Percentiles rank a stretch among this genome's conserved stretches.
Conservation (phyloP, 1,139 yeast genomes). For the Magnusiomyces paraingens region DNA sequence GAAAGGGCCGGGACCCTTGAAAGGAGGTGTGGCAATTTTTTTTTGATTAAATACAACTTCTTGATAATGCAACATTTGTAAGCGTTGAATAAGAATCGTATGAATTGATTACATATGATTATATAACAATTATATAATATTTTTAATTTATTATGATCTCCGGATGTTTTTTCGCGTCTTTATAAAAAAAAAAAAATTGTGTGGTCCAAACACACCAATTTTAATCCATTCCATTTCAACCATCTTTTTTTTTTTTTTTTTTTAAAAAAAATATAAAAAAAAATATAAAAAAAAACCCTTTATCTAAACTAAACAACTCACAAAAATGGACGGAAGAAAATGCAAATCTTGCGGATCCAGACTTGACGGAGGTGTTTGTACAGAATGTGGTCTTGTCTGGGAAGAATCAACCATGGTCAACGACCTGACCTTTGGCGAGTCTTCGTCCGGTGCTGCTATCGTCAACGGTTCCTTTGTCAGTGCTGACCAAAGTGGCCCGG, state of each 20-base stretch:
- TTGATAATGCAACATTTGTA: no score
- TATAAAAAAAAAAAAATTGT: background rate
- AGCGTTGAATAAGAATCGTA: no score
- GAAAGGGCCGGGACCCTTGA: no score
- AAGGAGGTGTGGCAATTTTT: no score
- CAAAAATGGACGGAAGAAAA: background rate
- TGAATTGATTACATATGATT: no score
- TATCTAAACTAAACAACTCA: background rate
- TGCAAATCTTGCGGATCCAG: constrained; percentile 10
- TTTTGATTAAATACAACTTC: no score
- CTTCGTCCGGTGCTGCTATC: constrained; percentile 87
- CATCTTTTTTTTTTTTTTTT: background rate
- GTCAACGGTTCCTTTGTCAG: constrained; percentile 93
- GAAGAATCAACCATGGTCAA: constrained; percentile 94
- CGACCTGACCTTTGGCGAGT: constrained; percentile 91
- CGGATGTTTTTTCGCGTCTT: no score
- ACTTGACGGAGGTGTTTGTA: constrained; percentile 49
- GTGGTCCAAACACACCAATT: background rate
- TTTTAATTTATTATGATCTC: no score
- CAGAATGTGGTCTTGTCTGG: constrained; percentile 74
- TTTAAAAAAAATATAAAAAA: background rate
- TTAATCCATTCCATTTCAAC: background rate
- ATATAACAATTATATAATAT: no score
- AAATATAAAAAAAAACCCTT: background rate
- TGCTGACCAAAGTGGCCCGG: constrained; percentile 75